phyloP scores from a whole-genome alignment of 495 filamentous ascomycete species.

The Aspergillus campestris region DNA sequence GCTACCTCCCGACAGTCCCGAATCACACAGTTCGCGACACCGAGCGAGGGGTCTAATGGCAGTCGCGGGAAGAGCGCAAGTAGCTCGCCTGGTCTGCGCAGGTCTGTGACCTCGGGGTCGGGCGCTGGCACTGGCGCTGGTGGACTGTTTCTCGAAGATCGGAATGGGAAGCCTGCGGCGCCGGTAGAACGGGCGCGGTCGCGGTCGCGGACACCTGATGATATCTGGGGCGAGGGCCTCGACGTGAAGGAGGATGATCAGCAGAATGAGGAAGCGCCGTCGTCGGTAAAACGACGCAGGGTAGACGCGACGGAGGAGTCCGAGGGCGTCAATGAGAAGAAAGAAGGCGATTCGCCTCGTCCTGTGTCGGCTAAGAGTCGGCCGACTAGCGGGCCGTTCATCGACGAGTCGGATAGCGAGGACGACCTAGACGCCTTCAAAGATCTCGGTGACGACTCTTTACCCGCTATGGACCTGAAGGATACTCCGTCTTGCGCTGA shows the following conservation, averaged over 20 bases:
- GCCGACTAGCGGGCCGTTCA: slow-evolving; percentile 44
- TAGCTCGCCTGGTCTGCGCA: slow-evolving; percentile 13
- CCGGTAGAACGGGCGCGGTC: slow-evolving; percentile 4
- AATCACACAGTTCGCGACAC: slow-evolving; percentile 34
- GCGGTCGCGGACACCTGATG: slow-evolving; percentile 26
- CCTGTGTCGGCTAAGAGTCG: slow-evolving; percentile 5
- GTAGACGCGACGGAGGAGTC: slow-evolving; percentile 17
- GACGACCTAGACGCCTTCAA: slow-evolving; percentile 33
- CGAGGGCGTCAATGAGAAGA: slow-evolving; percentile 12
- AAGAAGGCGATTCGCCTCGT: not conserved
- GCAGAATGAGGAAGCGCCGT: slow-evolving; percentile 19
- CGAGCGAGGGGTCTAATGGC: slow-evolving; percentile 6
- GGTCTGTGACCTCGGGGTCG: slow-evolving; percentile 1
- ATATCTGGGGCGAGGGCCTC: slow-evolving; percentile 26
- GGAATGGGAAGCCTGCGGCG: slow-evolving; percentile 14
- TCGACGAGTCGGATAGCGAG: slow-evolving; percentile 63
- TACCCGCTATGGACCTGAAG: not conserved
- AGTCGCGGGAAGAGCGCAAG: slow-evolving; percentile 10
- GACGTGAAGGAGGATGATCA: slow-evolving; percentile 14
- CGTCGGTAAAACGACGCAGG: slow-evolving; percentile 32
- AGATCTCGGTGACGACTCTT: slow-evolving; percentile 11
- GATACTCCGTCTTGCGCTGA: no score
- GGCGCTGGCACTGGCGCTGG: slow-evolving; percentile 23
- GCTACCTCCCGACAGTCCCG: slow-evolving; percentile 28
- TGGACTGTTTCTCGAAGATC: slow-evolving; percentile 38